Evolutionary conservation across 352 stramenopile genomes (phyloP), one percentile per base, ranked within the genome.

Genomic region (Globisporangium cylindrosporum): DNA sequence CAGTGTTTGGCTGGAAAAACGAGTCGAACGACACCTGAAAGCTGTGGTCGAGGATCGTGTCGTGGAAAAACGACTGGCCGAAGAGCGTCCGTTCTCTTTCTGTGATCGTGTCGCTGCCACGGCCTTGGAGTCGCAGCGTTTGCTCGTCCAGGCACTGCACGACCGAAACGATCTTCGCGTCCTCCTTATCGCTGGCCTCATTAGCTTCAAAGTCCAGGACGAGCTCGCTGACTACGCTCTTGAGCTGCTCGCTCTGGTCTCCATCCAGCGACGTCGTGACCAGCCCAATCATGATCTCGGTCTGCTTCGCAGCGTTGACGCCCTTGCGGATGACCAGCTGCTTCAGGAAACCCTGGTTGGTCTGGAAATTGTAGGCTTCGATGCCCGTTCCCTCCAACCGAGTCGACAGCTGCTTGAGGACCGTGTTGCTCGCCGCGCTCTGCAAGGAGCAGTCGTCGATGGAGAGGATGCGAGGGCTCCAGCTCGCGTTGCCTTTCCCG

Each of bases 1-100:
- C 57, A 7, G 86, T 84, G 60, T 94, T 94, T 25, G 86, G 86
- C 70, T 94, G 84, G 68, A 94, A 94, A 63, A 94, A 94, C 38
- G 86, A 87, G 61, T 90, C 78, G 49, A 91, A 81, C 59, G 86
- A 86, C 38, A 94, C 71, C 24, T 86, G 70, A 51, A 94, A 94
- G 34, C 49, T 65, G 34, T 91, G 80, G 25, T 69, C 65, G 8
- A 94, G 69, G 25, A 94, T 83, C 29, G 79, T 74, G 64, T 94
- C 86, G 67, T 88, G 67, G 2, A 90, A 75, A 43, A 79, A 80
- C 10, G 76, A 48, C 0, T 58, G 66, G 1, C 86, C 86, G 54
- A 78, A 86, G 0, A 94, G 72, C 70, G 84, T 69, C 1, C 70
- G 77, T 32, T 80, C 66, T 29, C 64, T 67, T 15, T 57, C 51